Evolutionary conservation across 2,329 filamentous ascomycete species (phyloP), one percentile per base, ranked within the genome.

Genomic region (Fusarium globosum): DNA sequence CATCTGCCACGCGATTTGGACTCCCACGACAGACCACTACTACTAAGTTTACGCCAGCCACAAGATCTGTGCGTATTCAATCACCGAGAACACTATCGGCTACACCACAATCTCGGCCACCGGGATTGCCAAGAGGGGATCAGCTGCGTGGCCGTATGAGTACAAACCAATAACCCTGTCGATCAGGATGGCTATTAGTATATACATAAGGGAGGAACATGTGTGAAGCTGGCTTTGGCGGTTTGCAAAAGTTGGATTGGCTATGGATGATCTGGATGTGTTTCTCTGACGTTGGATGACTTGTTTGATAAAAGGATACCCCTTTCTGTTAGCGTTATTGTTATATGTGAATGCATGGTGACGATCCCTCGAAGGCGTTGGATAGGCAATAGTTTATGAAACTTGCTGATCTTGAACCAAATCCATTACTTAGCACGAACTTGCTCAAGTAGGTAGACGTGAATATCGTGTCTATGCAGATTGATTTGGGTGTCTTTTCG

Each of bases 301-400:
- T 63, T 60, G 62, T 62, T 76, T 76, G 61, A 60, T 68, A 69
- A 69, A 69, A 72, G 69, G 75, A 77, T 78, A 78, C 73, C 76
- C 76, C 68, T 68, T 69, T 75, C 61, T 73, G 69, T 67, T 75
- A 58, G 52, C 65, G 64, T 53, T 52, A 36, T 35, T 51, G 49
- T 36, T 52, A 62, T 69, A 64, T 62, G 62, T 57, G 59, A 61
- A 66, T 69, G 64, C 68, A 70, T 67, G 62, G 60, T 64, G 61
- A 60, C 67, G 51, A 60, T 67, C 52, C 62, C 71, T 68, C 58
- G 62, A 61, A 53, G 76, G 76, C 74, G 76, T 78, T 78, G 69
- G 48, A 69, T 55, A 62, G 53, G 57, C 55, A 51, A 61, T 66
- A 57, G 33, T 58, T 61, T 42, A 43, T 72, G 21, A 35, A 28